Evolutionary conservation across 2,329 filamentous ascomycete genomes (phyloP), one percentile per base, ranked within the genome.

Genomic region (Orbilia oligospora): DNA sequence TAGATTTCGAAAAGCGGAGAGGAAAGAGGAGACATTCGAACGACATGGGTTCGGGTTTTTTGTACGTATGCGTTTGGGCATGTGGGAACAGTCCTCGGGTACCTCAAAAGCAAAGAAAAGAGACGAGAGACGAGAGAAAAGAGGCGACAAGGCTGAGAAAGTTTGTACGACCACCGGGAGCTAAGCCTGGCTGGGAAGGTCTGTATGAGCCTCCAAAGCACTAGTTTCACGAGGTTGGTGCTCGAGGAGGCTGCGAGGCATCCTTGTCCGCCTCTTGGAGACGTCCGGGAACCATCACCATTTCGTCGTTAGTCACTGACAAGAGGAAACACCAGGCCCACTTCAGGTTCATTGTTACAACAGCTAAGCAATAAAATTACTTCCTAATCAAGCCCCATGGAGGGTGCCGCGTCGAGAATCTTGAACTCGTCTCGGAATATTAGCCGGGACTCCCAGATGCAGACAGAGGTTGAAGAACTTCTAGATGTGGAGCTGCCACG

Each of bases 81-180:
- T 30, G 49, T 27, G n/a, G 41, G 41, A 44, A 44, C n/a, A 16
- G 4, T 16, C 2, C 27, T 16, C 22, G 12, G 33, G n/a, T 2
- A 24, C n/a, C n/a, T 18, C 3, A 44, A 63, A 46, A 63, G 22
- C 33, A 63, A 63, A 63, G 41, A 63, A 63, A 61, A 41, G 41
- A 44, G 56, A 14, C 41, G 33, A 63, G 38, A 41, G 36, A 18
- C 22, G 41, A 24, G 56, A 63, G 33, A 41, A 63, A 63, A 63
- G 36, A 63, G 56, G 33, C 36, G 33, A 63, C 56, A 63, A 63
- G 36, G 56, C 36, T 63, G 56, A 44, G 24, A 24, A 44, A 44
- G 30, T 61, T 44, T 63, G 56, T 44, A 44, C 36, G 10, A 63
- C n/a, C 56, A n/a, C 18, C 30, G 49, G 49, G 49, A 22, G 5